Base-by-base conservation (phyloP, 164 flowering plant species). In the Platanus orientalis region DNA sequence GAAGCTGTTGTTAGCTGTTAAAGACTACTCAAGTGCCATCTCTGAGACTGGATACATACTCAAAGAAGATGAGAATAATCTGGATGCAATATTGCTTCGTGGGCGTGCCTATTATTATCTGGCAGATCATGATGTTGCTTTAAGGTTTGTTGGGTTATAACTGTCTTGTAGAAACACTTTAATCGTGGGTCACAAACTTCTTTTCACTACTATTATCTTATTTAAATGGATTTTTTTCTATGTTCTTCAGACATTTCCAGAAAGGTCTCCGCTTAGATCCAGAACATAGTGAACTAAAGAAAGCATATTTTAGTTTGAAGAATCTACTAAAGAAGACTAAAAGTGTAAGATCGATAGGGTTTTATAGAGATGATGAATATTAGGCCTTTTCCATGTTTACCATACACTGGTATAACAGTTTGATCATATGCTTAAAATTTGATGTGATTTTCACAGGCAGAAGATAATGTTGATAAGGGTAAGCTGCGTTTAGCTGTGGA, bases 71-170 rank as follows among this genome's bases (percentile, higher is more conserved):
- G 99, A 94, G 62, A 78, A 82, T 64, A 81, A 91, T 75, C 78
- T 94, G 58, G 97, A 89, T 45, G 97, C 99, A 14, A 70, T 91
- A 67, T 72, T 91, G 55, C 77, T 86, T 25, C 95, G 99, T 67
- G 99, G 99, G 14, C 88, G 93, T 69, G 99, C 96, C 70, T 94
- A 94, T 70, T 94, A 94, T 73, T 91, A 88, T 76, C 78, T 94
- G 58, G 92, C 96, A 50, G 97, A 94, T 81, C 96, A 94, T 77
- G 99, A 91, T 73, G 90, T 94, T 74, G 93, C 99, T 51, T 45
- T 74, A 54, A 91, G 93, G 97, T 91, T 65, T 53, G 72, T 68
- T 61, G 24, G 24, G 59, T 42, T 44, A 51, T 55, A n/a, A 17
- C 39, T 58, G 19, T 44, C 47, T 34, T 21, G 5, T 25, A 13